Conservation (phyloP, 108 stramenopile genomes). For the Schizochytrium sp. region DNA sequence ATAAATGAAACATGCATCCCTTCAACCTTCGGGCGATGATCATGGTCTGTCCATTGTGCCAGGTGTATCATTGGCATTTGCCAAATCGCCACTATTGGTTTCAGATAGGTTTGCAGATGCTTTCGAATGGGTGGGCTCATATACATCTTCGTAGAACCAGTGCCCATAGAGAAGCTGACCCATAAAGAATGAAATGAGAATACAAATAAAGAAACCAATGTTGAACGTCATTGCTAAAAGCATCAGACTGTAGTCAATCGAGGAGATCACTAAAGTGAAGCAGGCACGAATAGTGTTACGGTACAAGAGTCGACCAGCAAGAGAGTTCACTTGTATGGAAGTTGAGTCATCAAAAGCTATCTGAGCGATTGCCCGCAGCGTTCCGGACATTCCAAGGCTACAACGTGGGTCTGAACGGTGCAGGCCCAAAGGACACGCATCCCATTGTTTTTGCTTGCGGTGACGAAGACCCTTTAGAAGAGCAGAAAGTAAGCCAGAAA, state of each 20-base stretch:
- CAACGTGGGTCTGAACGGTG: background rate
- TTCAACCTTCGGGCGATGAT: too few relatives aligned
- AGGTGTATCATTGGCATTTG: background rate
- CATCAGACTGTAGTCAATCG: slow-evolving; percentile 50
- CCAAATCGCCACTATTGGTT: background rate
- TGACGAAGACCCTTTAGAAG: slow-evolving; percentile 36
- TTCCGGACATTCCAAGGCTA: background rate
- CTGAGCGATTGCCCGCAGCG: background rate
- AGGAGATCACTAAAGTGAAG: slow-evolving; percentile 1
- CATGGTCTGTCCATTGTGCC: too few relatives aligned
- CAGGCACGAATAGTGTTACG: background rate
- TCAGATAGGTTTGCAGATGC: too few relatives aligned
- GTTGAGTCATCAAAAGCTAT: background rate
- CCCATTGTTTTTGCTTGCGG: background rate
- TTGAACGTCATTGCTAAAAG: slow-evolving; percentile 58
- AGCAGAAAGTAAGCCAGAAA: background rate
- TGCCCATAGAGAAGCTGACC: slow-evolving; percentile 52
- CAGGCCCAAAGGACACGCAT: background rate
- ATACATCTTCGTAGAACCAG: slow-evolving; percentile 28
- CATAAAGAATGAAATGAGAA: slow-evolving; percentile 13
- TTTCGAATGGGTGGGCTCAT: background rate
- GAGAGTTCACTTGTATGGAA: background rate
- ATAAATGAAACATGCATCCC: too few relatives aligned
- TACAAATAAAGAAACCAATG: background rate
- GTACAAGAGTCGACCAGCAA: background rate